phyloP scores from a whole-genome alignment of 2,329 filamentous ascomycete genomes.

The Diaporthe destruens region DNA sequence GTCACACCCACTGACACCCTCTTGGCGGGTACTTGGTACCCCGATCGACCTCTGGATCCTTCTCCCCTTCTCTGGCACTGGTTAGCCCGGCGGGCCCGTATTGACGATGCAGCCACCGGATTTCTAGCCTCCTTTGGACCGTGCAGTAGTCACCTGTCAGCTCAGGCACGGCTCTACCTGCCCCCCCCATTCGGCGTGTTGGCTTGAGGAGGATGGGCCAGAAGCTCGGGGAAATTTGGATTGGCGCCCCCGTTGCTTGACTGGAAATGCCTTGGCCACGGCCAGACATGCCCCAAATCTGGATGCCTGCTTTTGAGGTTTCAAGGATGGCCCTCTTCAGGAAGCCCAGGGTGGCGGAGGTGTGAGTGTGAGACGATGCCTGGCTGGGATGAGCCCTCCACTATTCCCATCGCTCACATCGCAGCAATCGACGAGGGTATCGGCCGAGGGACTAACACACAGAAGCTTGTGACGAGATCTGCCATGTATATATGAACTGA shows the following conservation, averaged over 20 bases:
- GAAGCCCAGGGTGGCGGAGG: conserved; percentile 18
- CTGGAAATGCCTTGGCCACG: neutral
- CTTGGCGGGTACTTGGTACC: conserved; percentile 2
- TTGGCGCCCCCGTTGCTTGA: neutral
- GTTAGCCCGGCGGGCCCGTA: conserved; percentile 2
- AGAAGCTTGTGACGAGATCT: conserved; percentile 25
- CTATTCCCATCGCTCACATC: conserved; percentile 28
- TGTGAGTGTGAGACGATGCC: conserved; percentile 24
- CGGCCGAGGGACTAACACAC: conserved; percentile 27
- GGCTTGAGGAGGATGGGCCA: conserved; percentile 1
- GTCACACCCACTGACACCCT: conserved; percentile 24
- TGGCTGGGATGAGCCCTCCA: conserved; percentile 30
- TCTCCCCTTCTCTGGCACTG: conserved; percentile 18
- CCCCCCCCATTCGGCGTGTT: conserved; percentile 3
- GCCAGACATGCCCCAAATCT: conserved; percentile 12
- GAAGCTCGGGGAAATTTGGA: conserved; percentile 25
- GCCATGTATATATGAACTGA: conserved; percentile 32
- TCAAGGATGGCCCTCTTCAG: conserved; percentile 21
- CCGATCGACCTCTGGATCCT: neutral
- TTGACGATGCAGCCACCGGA: conserved; percentile 27
- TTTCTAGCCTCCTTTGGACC: conserved; percentile 27
- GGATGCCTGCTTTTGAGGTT: conserved; percentile 15
- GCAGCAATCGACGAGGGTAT: conserved; percentile 22
- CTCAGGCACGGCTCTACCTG: conserved; percentile 30
- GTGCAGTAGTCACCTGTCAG: conserved; percentile 32